phyloP scores from a whole-genome alignment of 495 filamentous ascomycete genomes.

The Podospora pseudocomata region DNA sequence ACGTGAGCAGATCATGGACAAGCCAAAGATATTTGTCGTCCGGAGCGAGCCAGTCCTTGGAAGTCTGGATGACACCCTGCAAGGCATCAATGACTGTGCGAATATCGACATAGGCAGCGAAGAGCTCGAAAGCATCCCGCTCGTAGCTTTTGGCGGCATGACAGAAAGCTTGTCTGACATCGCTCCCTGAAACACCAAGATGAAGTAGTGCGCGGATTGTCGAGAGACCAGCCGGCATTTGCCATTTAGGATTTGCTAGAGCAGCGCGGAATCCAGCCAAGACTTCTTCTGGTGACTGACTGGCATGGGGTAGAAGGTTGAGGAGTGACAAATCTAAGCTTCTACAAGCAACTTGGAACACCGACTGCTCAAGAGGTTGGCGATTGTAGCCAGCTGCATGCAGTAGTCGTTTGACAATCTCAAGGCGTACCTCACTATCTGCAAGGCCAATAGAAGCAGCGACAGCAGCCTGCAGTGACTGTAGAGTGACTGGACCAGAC shows the following conservation, averaged over 20 bases:
- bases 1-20: not conserved
- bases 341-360: not conserved
- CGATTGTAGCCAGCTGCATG: not conserved
- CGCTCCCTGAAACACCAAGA: not conserved
- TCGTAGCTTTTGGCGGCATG: not conserved
- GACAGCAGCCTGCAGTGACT: not conserved
- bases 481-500: not conserved
- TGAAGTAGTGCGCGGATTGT: not conserved
- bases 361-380: not conserved
- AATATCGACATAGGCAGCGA: not conserved
- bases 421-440: not conserved
- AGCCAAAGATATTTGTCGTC: not conserved
- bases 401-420: not conserved
- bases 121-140: not conserved
- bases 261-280: not conserved
- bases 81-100: not conserved
- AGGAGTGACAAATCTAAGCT: not conserved
- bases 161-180: not conserved
- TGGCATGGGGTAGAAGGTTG: not conserved
- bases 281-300: not conserved
- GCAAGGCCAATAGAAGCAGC: not conserved
- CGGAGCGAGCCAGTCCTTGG: not conserved
- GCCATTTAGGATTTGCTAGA: not conserved
- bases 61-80: not conserved
- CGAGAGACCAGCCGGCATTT: not conserved